Conservation (phyloP, 1,284 basidiomycete genomes). For the Ganoderma lingzhi region DNA sequence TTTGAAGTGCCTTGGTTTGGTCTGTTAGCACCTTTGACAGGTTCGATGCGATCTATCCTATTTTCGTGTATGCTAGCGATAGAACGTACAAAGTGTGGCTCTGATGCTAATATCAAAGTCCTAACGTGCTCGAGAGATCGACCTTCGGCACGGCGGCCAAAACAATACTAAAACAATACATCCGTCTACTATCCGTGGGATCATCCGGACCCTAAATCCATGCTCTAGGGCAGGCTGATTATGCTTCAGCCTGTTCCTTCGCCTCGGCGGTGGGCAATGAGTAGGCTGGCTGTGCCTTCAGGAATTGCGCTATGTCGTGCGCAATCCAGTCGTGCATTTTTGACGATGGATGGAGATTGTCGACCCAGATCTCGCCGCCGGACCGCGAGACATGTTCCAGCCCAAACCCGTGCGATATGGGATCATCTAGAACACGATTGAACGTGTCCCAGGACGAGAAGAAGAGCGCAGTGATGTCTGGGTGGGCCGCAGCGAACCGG, state of each 20-base stretch:
- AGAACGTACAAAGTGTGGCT: background rate
- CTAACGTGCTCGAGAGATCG: background rate
- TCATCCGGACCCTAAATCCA: background rate
- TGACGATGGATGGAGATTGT: slow-evolving; percentile 44
- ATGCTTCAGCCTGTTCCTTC: background rate
- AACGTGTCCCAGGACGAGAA: slow-evolving; percentile 60
- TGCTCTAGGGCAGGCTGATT: background rate
- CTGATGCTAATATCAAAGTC: background rate
- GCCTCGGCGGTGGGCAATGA: background rate
- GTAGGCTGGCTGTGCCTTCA: slow-evolving; percentile 29
- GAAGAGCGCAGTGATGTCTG: slow-evolving; percentile 54
- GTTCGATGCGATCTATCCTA: background rate
- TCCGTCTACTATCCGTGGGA: background rate
- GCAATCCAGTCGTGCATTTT: slow-evolving; percentile 41
- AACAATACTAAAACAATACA: background rate
- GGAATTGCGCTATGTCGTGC: slow-evolving; percentile 35
- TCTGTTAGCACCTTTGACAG: background rate
- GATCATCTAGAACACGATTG: slow-evolving; percentile 55
- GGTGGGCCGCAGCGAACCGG: slow-evolving; percentile 49
- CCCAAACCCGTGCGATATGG: slow-evolving; percentile 50
- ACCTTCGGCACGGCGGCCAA: background rate
- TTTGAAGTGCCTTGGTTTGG: background rate
- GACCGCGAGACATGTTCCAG: slow-evolving; percentile 42
- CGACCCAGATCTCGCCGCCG: slow-evolving; percentile 59
- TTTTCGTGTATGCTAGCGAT: background rate